phyloP scores from a whole-genome alignment of 2,329 filamentous ascomycete genomes.

The Tricladium varicosporioides region DNA sequence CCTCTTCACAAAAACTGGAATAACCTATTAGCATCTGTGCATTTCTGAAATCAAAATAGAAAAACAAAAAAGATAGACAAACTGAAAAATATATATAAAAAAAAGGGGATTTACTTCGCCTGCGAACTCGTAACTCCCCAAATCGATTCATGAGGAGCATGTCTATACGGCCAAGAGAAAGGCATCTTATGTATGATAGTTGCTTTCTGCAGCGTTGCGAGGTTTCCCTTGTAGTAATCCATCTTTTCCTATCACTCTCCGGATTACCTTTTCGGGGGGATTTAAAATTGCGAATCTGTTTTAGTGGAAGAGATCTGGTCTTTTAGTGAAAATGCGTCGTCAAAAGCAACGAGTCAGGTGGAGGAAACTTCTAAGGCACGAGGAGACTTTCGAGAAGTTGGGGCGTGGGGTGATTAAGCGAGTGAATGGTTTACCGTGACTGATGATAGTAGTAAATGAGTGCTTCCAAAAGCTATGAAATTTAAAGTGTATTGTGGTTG shows the following conservation, averaged over 20 bases:
- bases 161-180: conserved; percentile 26
- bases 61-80: no score
- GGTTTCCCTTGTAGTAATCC: conserved; percentile 14
- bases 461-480: no score
- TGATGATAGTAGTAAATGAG: no score
- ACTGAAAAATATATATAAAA: background rate
- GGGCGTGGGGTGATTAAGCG: no score
- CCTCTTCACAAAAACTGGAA: conserved; percentile 34
- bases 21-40: background rate
- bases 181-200: conserved; percentile 12
- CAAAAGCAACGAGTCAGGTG: no score
- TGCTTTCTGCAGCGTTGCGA: background rate
- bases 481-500: no score
- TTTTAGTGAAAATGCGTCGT: background rate
- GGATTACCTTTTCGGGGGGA: background rate
- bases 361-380: background rate
- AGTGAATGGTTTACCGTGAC: no score
- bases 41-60: no score
- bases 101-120: conserved; percentile 25
- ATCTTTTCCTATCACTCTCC: background rate
- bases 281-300: background rate
- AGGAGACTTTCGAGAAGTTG: background rate
- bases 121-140: conserved; percentile 28
- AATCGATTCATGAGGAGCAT: conserved; percentile 24
- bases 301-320: background rate